Evolutionary conservation across 192 early-diverging fungal species (phyloP).

Genomic region (Phlyctochytrium bullatum): DNA sequence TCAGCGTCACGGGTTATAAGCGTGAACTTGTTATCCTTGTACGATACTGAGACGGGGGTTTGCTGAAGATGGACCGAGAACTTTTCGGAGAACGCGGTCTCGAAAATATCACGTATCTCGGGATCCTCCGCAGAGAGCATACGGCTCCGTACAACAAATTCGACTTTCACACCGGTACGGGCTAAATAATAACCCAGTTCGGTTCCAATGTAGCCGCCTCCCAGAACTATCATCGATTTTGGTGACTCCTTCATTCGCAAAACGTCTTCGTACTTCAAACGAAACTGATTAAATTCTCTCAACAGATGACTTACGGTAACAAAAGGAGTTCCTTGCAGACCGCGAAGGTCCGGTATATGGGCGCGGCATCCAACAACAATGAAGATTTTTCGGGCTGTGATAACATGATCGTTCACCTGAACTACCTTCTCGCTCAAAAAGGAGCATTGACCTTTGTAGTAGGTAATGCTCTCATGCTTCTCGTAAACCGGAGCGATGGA

Average conservation of each 20-base stretch:
- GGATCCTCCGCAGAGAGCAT: constrained; percentile 34
- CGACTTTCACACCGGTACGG: constrained; percentile 26
- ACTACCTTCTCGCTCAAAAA: constrained; percentile 1
- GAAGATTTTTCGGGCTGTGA: constrained; percentile 21
- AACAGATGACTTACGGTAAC: constrained; percentile 10
- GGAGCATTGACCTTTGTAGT: constrained; percentile 4
- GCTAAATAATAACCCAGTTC: constrained; percentile 38
- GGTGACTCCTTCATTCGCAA: constrained; percentile 17
- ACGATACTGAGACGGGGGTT: constrained; percentile 6
- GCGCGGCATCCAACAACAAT: constrained; percentile 35
- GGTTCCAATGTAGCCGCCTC: constrained; percentile 39
- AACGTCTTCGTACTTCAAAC: constrained; percentile 14
- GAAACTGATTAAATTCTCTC: neutral
- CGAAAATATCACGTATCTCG: constrained; percentile 29
- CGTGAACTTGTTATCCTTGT: constrained; percentile 18
- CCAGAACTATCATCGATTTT: constrained; percentile 35
- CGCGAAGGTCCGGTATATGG: constrained; percentile 28
- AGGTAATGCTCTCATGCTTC: constrained; percentile 11
- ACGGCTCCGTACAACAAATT: constrained; percentile 35
- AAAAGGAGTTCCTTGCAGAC: constrained; percentile 34
- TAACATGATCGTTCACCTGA: neutral
- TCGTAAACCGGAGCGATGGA: constrained; percentile 25
- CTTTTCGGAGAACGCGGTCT: constrained; percentile 14
- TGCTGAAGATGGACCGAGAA: constrained; percentile 16
- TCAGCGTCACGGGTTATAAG: neutral